Base-by-base conservation (phyloP, 1,284 basidiomycete genomes). In the Trametes polyzona region DNA sequence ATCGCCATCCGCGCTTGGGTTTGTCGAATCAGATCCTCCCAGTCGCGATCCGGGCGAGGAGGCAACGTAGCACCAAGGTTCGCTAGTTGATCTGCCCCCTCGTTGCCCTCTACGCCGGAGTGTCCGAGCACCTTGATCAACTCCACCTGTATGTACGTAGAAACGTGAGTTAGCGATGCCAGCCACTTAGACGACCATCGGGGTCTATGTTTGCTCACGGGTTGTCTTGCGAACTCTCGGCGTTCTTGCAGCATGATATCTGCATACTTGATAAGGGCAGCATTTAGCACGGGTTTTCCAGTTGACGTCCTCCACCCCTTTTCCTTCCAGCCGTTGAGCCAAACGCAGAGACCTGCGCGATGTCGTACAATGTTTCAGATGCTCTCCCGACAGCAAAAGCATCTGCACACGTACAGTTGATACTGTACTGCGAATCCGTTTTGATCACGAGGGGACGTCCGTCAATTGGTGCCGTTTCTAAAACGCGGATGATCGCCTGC, bases 391-490 rank as follows among this genome's bases (percentile, higher is more conserved):
- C 11, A 12, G 39, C 14, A 4, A 29, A 46, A 23, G 39, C 17
- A 41, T 8, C 4, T 27, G 41, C 26, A n/a, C n/a, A 52, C 74
- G 21, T 52, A 91, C 90, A 89, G 56, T 83, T 74, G 12, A 92
- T 91, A n/a, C 83, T 85, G 68, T 94, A 95, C 37, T 79, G 69
- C 1, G 90, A 93, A 70, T 94, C 93, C 0, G 88, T 85, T 66
- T 84, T 85, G 65, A 95, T 90, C 35, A 85, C 56, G 1, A 93
- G 70, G 0, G 83, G 79, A 23, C 74, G 76, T n/a, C 75, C 76
- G n/a, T 76, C 75, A 9, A 61, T 69, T 0, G 87, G 87, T 3
- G 84, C 78, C 0, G 80, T 82, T 69, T 93, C 87, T 3, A 95
- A 75, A 19, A 87, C 79, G 14, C 90, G 85, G 17, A 87, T 74